These are phyloP conservation scores for Fusarium pininemorale DNA, from an alignment of 2,329 filamentous ascomycete species.

Conservation along the genomic window DNA sequence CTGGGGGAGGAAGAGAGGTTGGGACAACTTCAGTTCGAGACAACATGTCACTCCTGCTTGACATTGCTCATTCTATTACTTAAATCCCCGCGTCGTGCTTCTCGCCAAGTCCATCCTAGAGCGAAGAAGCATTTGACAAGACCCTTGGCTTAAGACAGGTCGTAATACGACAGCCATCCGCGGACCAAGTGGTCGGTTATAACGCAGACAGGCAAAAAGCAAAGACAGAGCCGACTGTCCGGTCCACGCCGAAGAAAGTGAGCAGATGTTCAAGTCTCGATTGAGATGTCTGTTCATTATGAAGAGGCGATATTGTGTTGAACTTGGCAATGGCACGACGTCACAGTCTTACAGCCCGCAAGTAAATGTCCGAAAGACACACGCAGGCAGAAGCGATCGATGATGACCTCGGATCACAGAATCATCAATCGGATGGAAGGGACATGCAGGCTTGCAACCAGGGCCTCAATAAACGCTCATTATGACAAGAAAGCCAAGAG, in stretches of 20 bases:
- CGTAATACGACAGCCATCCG: neutral
- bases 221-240: neutral
- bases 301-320: neutral
- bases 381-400: neutral
- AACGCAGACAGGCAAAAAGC: neutral
- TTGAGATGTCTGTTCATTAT: neutral
- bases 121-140: conserved; percentile 38
- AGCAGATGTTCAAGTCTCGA: neutral
- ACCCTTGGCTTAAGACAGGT: conserved; percentile 22
- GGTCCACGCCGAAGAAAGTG: conserved; percentile 3
- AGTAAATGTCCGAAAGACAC: neutral
- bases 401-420: conserved; percentile 27
- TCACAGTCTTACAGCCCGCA: neutral
- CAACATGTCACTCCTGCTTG: neutral
- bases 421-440: conserved; percentile 20
- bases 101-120: conserved; percentile 10
- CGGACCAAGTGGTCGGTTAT: conserved; percentile 1
- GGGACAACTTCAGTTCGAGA: neutral
- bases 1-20: neutral
- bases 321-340: neutral
- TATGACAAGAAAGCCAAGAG: conserved; percentile 25
- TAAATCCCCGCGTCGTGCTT: neutral
- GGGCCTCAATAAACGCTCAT: conserved; percentile 5
- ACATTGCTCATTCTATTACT: neutral
- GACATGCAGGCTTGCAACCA: neutral